Conservation (phyloP, 2,329 filamentous ascomycete species). For the Pseudovirgaria hyperparasitica region DNA sequence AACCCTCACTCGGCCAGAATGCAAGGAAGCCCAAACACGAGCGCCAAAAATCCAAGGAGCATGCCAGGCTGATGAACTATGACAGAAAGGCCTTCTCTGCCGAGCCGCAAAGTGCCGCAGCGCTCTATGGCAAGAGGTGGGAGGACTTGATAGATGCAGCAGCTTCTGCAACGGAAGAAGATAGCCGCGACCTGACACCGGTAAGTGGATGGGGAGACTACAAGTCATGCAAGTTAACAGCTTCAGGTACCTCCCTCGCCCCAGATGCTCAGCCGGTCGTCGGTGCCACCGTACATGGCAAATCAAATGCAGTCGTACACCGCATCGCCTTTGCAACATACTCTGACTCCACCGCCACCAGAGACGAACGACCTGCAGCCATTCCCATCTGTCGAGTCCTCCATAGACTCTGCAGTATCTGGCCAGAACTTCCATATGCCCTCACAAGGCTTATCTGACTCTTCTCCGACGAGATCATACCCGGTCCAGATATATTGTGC, state of each 20-base stretch:
- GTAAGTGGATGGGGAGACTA: slow-evolving; percentile 42
- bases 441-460: slow-evolving; percentile 39
- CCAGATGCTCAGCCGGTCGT: slow-evolving; percentile 41
- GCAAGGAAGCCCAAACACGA: slow-evolving; percentile 67
- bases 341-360: slow-evolving; percentile 64
- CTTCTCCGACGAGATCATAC: slow-evolving; percentile 41
- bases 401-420: slow-evolving; percentile 56
- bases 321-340: slow-evolving; percentile 81
- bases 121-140: slow-evolving; percentile 75
- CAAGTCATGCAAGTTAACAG: slow-evolving; percentile 11
- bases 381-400: slow-evolving; percentile 82
- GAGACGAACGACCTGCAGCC: slow-evolving; percentile 44
- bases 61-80: slow-evolving; percentile 58
- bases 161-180: slow-evolving; percentile 84
- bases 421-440: slow-evolving; percentile 51
- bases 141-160: slow-evolving; percentile 92
- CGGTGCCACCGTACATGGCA: slow-evolving; percentile 45
- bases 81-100: slow-evolving; percentile 75
- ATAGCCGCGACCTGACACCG: slow-evolving; percentile 75
- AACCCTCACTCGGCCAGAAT: slow-evolving; percentile 75
- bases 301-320: slow-evolving; percentile 56
- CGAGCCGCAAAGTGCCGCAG: slow-evolving; percentile 64
- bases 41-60: slow-evolving; percentile 64
- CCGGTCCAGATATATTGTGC: slow-evolving; percentile 83
- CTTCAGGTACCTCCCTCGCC: slow-evolving; percentile 35